Percentiles rank a stretch among this genome's conserved stretches.
phyloP scores from a whole-genome alignment of 345 rosid species.

The Syzygium oleosum region DNA sequence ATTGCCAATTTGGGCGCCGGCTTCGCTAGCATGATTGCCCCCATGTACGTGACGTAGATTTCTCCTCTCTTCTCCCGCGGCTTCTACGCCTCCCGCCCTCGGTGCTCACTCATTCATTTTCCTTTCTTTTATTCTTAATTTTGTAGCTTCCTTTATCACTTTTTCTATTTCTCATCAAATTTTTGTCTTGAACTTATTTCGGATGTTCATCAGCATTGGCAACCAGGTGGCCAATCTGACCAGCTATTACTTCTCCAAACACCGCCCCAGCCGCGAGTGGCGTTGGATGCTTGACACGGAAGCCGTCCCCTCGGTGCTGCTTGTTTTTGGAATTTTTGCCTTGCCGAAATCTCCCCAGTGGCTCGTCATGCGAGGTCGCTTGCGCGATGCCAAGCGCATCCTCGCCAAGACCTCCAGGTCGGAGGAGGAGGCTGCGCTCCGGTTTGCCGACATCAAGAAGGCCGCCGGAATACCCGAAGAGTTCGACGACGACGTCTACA shows the following conservation, averaged over 20 bases:
- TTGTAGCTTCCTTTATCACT: not conserved
- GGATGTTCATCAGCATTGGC: constrained; percentile 77
- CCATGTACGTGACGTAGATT: constrained; percentile 82
- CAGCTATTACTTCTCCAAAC: constrained; percentile 61
- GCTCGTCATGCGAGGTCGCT: constrained; percentile 85
- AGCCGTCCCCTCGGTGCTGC: constrained; percentile 52
- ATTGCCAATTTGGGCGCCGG: constrained; percentile 90
- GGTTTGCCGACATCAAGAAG: constrained; percentile 68
- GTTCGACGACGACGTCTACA: constrained; percentile 68
- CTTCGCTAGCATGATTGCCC: constrained; percentile 89
- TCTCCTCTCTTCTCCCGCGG: constrained; percentile 16
- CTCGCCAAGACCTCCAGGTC: constrained; percentile 71
- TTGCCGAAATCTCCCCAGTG: constrained; percentile 98
- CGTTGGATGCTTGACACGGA: constrained; percentile 80
- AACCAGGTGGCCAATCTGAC: constrained; percentile 56
- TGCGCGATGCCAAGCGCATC: constrained; percentile 65
- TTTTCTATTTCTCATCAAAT: not conserved
- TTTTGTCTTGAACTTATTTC: not conserved
- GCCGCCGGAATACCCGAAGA: constrained; percentile 73
- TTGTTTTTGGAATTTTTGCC: constrained; percentile 43
- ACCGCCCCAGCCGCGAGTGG: constrained; percentile 51
- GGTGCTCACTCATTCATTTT: not conserved
- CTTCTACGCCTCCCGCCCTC: constrained; percentile 81
- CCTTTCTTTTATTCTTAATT: too few relatives aligned
- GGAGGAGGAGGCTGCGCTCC: constrained; percentile 41